These are phyloP conservation scores for Hymenoscyphus scutula DNA, from an alignment of 2,329 filamentous ascomycete species.

Conservation along the genomic window DNA sequence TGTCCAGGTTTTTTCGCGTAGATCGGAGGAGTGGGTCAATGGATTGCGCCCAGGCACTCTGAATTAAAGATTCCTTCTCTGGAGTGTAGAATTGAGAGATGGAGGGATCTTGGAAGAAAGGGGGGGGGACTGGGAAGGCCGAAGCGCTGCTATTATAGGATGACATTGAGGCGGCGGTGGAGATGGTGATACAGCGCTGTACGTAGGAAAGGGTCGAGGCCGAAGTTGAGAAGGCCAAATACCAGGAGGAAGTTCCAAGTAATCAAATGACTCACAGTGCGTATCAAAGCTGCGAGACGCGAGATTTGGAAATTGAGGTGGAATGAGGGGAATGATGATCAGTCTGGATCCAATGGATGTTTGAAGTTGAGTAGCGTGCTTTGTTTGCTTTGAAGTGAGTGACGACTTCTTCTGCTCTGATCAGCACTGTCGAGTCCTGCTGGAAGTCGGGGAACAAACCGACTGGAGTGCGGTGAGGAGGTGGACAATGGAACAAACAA, in stretches of 20 bases:
- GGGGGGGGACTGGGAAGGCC: constrained; percentile 10
- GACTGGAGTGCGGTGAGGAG: not conserved
- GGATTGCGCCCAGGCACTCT: constrained; percentile 18
- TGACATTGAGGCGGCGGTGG: constrained; percentile 7
- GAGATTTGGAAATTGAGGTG: not conserved
- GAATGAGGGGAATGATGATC: constrained; percentile 1
- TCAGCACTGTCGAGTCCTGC: constrained; percentile 7
- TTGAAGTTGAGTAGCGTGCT: constrained; percentile 4
- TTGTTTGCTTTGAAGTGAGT: constrained; percentile 14
- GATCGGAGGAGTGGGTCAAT: constrained; percentile 24
- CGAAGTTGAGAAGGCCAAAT: not conserved
- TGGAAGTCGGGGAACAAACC: constrained; percentile 10
- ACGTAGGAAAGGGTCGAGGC: not conserved
- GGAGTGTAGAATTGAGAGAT: constrained; percentile 14
- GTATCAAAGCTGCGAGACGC: constrained; percentile 15
- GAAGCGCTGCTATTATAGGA: constrained; percentile 15
- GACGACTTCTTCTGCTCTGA: not conserved
- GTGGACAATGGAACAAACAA: constrained; percentile 17
- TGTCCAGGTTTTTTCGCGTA: constrained; percentile 9
- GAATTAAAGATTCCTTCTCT: constrained; percentile 13
- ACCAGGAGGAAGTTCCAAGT: not conserved
- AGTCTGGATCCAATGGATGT: constrained; percentile 12
- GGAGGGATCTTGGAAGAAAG: constrained; percentile 16
- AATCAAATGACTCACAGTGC: constrained; percentile 12
- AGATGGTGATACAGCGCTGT: not conserved